phyloP scores from a whole-genome alignment of 495 filamentous ascomycete genomes.

The Penicillium waksmanii region DNA sequence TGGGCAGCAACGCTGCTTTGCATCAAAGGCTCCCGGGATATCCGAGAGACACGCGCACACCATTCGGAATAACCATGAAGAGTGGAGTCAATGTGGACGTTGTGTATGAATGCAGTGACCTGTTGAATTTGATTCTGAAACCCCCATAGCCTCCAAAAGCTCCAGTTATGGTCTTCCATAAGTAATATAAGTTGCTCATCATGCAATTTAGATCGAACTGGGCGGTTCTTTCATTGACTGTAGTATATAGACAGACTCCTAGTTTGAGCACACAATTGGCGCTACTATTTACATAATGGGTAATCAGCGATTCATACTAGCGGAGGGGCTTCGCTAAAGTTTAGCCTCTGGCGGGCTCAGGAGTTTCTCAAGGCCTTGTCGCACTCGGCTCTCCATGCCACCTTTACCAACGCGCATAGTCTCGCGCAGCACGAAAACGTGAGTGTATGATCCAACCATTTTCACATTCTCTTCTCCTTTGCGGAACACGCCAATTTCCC shows the following conservation, averaged over 20 bases:
- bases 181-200: no score
- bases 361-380: slow-evolving; percentile 51
- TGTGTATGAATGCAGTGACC: no score
- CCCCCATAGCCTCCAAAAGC: neutral
- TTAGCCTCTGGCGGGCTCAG: slow-evolving; percentile 34
- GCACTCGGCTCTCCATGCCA: slow-evolving; percentile 52
- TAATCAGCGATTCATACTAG: neutral
- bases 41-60: neutral
- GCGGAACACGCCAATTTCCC: slow-evolving; percentile 89
- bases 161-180: no score
- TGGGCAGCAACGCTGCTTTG: neutral
- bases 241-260: neutral
- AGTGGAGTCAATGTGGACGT: neutral
- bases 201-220: no score
- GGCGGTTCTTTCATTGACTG: no score
- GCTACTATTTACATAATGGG: neutral
- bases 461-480: slow-evolving; percentile 72
- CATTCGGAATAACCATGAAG: neutral
- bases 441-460: slow-evolving; percentile 84
- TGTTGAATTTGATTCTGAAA: neutral
- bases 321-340: slow-evolving; percentile 18
- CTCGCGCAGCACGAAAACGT: slow-evolving; percentile 83
- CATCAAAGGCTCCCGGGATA: neutral
- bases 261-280: neutral
- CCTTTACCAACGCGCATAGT: slow-evolving; percentile 62